Conservation (phyloP, 768 basidiomycete species). For the Leccinellum rugosiceps region DNA sequence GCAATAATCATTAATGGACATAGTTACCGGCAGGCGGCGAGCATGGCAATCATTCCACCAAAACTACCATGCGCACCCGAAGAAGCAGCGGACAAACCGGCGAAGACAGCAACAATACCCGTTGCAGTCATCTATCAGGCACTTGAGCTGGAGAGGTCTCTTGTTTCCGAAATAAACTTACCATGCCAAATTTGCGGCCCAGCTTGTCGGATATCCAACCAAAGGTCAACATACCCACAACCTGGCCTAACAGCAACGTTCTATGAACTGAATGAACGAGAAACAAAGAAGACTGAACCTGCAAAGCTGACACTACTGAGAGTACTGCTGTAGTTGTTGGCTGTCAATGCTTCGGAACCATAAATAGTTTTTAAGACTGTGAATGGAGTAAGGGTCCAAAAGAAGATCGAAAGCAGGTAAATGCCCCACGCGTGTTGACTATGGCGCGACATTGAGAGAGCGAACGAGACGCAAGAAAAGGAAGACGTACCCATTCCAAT, state of each 20-base stretch:
- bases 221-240: conserved; percentile 83
- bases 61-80: conserved; percentile 71
- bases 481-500: conserved; percentile 66
- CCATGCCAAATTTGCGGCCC: conserved; percentile 88
- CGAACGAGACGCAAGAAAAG: neutral
- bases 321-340: conserved; percentile 57
- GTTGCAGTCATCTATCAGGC: conserved; percentile 68
- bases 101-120: conserved; percentile 81
- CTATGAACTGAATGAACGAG: conserved; percentile 59
- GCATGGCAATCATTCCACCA: conserved; percentile 71
- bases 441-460: conserved; percentile 4
- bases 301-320: conserved; percentile 75
- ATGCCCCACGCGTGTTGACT: conserved; percentile 66
- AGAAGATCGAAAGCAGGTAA: neutral
- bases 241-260: conserved; percentile 69
- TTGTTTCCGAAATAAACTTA: conserved; percentile 26
- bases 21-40: conserved; percentile 70
- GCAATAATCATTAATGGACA: neutral
- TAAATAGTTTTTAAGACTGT: conserved; percentile 73
- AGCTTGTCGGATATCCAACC: conserved; percentile 84
- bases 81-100: conserved; percentile 77
- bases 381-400: conserved; percentile 1
- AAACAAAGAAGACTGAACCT: conserved; percentile 71
- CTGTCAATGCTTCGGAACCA: conserved; percentile 46
- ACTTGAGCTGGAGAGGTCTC: conserved; percentile 10